Evolutionary conservation across 768 basidiomycete species (phyloP).

Genomic region (Steccherinum ochraceum): DNA sequence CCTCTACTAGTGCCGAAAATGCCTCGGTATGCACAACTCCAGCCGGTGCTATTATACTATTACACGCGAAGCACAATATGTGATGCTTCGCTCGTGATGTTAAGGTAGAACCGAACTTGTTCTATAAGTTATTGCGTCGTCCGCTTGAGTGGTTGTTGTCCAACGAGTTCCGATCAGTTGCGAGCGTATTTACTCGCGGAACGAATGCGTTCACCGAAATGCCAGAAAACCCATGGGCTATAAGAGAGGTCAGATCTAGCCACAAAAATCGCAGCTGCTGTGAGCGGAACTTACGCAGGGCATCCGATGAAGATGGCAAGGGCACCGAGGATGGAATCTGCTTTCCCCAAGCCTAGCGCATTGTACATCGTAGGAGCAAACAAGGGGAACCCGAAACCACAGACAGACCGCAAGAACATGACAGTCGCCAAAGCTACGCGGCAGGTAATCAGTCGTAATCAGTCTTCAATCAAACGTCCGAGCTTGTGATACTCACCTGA

Average conservation of each 20-base stretch:
- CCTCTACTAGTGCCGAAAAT: too few relatives aligned
- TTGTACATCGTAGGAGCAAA: constrained; percentile 67
- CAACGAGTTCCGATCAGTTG: too few relatives aligned
- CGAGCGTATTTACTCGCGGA: constrained; percentile 10
- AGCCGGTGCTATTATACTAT: too few relatives aligned
- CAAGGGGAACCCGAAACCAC: constrained; percentile 72
- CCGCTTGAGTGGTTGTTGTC: too few relatives aligned
- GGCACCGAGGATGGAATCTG: constrained; percentile 55
- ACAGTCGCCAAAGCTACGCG: constrained; percentile 60
- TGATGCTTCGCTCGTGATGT: too few relatives aligned
- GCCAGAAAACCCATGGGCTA: constrained; percentile 37
- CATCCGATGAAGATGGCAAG: constrained; percentile 52
- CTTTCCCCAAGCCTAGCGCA: constrained; percentile 62
- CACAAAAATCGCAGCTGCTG: constrained; percentile 22
- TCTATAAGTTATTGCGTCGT: too few relatives aligned
- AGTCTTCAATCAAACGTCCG: constrained; percentile 57
- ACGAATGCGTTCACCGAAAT: constrained; percentile 41
- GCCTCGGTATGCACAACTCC: too few relatives aligned
- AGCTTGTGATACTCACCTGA: constrained; percentile 53
- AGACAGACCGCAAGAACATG: constrained; percentile 52
- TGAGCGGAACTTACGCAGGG: constrained; percentile 38
- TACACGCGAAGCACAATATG: too few relatives aligned
- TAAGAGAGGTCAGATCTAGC: constrained; percentile 26
- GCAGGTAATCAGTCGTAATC: constrained; percentile 63
- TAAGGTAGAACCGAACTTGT: too few relatives aligned